phyloP scores from a whole-genome alignment of 352 stramenopile genomes.

The Globisporangium viniferum region DNA sequence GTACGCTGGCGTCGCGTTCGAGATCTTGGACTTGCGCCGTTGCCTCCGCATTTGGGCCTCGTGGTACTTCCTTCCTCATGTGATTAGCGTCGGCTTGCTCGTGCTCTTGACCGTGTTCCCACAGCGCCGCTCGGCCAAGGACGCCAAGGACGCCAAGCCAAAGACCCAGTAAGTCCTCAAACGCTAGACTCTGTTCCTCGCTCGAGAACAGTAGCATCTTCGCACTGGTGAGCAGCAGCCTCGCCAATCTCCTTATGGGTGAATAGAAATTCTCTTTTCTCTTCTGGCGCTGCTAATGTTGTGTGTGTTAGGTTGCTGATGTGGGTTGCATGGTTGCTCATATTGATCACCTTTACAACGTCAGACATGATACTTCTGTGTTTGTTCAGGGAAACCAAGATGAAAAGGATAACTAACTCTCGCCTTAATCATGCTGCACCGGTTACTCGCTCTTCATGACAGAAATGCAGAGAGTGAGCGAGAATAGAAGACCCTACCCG shows the following conservation, averaged over 20 bases:
- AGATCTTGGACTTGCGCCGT: constrained; percentile 75
- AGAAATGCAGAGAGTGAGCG: too few relatives aligned
- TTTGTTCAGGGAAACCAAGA: neutral
- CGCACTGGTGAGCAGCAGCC: neutral
- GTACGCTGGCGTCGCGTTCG: constrained; percentile 82
- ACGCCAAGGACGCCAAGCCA: constrained; percentile 20
- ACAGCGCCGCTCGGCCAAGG: constrained; percentile 29
- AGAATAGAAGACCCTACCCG: neutral
- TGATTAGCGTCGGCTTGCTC: constrained; percentile 55
- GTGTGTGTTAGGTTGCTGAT: too few relatives aligned
- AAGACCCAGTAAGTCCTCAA: constrained; percentile 37
- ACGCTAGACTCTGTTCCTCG: neutral
- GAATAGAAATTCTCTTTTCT: constrained; percentile 11
- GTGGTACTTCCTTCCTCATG: constrained; percentile 80
- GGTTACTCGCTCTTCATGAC: neutral
- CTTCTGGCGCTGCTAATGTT: neutral
- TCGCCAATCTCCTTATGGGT: neutral
- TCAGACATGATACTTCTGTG: neutral
- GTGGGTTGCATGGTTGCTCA: neutral
- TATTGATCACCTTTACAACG: neutral
- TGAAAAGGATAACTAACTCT: neutral
- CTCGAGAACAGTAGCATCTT: neutral
- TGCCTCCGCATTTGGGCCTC: constrained; percentile 75
- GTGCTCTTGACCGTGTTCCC: constrained; percentile 62
- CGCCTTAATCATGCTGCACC: neutral